phyloP scores from a whole-genome alignment of 2,329 filamentous ascomycete genomes.

The Metarhizium brunneum region DNA sequence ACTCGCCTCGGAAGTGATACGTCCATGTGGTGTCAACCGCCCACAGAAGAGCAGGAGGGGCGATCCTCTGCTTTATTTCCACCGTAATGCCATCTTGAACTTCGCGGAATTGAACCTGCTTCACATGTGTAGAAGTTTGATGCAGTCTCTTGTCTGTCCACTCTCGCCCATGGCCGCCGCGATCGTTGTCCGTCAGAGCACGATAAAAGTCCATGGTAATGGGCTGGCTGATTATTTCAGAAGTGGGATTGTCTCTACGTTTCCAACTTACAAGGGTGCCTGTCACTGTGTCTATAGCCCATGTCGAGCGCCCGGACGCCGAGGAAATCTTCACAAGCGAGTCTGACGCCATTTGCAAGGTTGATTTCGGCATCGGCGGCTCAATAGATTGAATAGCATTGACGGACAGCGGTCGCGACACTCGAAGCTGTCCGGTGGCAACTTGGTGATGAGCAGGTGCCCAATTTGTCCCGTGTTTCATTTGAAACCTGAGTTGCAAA shows the following conservation, averaged over 20 bases:
- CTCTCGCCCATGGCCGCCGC: constrained; percentile 43
- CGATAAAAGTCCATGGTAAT: constrained; percentile 50
- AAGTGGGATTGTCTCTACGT: constrained; percentile 16
- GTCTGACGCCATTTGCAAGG: constrained; percentile 10
- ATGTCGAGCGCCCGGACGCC: constrained; percentile 24
- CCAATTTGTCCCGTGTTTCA: constrained; percentile 39
- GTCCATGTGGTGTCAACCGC: constrained; percentile 38
- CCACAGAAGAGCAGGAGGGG: constrained; percentile 57
- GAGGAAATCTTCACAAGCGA: constrained; percentile 24
- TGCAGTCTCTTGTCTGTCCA: constrained; percentile 43
- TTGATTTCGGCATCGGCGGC: constrained; percentile 12
- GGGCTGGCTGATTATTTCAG: constrained; percentile 35
- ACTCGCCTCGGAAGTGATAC: constrained; percentile 43
- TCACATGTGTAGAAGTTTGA: constrained; percentile 34
- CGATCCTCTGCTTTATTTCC: constrained; percentile 42
- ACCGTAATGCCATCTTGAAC: constrained; percentile 27
- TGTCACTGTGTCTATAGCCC: constrained; percentile 33
- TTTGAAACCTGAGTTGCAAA: constrained; percentile 38
- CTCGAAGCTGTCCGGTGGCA: constrained; percentile 37
- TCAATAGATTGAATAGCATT: constrained; percentile 10
- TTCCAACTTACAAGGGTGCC: constrained; percentile 35
- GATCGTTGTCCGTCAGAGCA: constrained; percentile 58
- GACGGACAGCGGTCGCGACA: constrained; percentile 25
- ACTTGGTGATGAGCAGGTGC: constrained; percentile 39
- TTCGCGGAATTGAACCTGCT: constrained; percentile 23